Conservation (phyloP, 164 flowering plant genomes). For the Tinospora cordifolia region DNA sequence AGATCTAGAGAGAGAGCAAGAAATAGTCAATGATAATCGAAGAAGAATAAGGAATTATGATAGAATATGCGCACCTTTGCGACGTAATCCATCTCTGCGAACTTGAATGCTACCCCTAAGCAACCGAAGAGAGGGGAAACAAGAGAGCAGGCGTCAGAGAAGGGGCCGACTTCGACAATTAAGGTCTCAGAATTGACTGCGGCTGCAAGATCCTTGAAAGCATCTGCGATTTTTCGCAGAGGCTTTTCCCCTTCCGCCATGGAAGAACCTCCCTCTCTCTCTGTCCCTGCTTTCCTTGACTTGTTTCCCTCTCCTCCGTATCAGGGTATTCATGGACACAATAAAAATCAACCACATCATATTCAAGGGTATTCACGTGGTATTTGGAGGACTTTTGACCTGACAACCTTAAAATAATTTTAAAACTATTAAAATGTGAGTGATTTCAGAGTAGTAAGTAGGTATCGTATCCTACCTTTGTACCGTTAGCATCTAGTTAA, state of each 20-base stretch:
- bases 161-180: constrained; percentile 49
- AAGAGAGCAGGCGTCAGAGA: constrained; percentile 75
- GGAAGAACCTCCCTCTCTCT: not conserved
- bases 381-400: too few species aligned
- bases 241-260: constrained; percentile 47
- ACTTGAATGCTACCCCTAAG: constrained; percentile 89
- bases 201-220: constrained; percentile 52
- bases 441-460: too few species aligned
- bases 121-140: constrained; percentile 91
- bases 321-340: too few species aligned
- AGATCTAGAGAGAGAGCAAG: not conserved
- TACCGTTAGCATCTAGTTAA: too few species aligned
- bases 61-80: constrained; percentile 51
- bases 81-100: constrained; percentile 92
- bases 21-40: not conserved
- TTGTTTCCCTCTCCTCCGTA: too few species aligned
- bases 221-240: constrained; percentile 43
- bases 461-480: too few species aligned
- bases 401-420: too few species aligned
- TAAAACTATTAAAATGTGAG: too few species aligned
- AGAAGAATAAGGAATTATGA: not conserved
- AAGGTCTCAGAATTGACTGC: constrained; percentile 26
- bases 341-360: too few species aligned
- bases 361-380: too few species aligned
- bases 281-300: not conserved